phyloP scores from a whole-genome alignment of 164 flowering plant species.

The Saururus chinensis region DNA sequence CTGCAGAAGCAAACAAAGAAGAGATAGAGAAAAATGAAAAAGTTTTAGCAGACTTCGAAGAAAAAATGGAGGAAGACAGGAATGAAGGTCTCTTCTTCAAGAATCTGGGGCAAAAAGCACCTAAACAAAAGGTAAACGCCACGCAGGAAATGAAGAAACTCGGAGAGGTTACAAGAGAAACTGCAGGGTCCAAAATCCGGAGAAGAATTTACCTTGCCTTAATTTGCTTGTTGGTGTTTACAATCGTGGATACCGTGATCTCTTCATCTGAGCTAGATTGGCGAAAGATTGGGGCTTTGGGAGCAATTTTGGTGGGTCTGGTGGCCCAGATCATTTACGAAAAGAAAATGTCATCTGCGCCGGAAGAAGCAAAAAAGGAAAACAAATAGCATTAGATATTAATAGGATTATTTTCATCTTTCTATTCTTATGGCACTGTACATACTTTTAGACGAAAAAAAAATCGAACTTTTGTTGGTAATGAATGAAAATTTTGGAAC shows the following conservation, averaged over 20 bases:
- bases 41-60: slow-evolving; percentile 53
- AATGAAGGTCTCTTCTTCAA: slow-evolving; percentile 85
- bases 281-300: slow-evolving; percentile 53
- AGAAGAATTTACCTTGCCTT: slow-evolving; percentile 63
- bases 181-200: slow-evolving; percentile 46
- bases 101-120: slow-evolving; percentile 34
- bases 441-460: background rate
- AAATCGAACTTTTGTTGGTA: no score
- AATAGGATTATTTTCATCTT: slow-evolving; percentile 7
- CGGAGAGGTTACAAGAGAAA: slow-evolving; percentile 31
- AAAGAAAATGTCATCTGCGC: slow-evolving; percentile 43
- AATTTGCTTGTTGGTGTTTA: slow-evolving; percentile 33
- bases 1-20: slow-evolving; percentile 32
- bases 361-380: slow-evolving; percentile 20
- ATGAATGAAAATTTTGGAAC: background rate
- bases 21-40: slow-evolving; percentile 56
- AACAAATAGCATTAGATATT: slow-evolving; percentile 8
- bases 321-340: slow-evolving; percentile 53
- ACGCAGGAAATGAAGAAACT: slow-evolving; percentile 53
- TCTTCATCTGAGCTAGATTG: slow-evolving; percentile 36
- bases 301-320: slow-evolving; percentile 52
- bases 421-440: background rate
- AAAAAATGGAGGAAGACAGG: slow-evolving; percentile 39
- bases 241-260: slow-evolving; percentile 35
- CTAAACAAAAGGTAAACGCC: slow-evolving; percentile 34